phyloP scores from a whole-genome alignment of 805 yeast species.

The Pichia insulana region DNA sequence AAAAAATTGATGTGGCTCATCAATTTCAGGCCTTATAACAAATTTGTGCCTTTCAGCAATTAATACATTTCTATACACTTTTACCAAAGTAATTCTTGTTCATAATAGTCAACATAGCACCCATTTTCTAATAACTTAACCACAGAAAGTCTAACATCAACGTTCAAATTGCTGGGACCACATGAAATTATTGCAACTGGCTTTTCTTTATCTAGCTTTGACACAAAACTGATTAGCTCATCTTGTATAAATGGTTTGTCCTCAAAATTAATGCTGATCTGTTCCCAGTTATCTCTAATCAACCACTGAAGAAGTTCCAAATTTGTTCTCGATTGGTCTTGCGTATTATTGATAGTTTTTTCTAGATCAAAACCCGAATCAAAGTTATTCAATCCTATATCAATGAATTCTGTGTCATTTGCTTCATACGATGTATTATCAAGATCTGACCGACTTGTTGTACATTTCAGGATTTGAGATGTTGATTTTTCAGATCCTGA shows the following conservation, averaged over 20 bases:
- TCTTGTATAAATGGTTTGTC: constrained; percentile 20
- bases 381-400: too few relatives aligned
- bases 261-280: constrained; percentile 19
- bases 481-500: neutral
- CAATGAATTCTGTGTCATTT: too few relatives aligned
- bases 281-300: constrained; percentile 12
- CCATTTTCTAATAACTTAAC: constrained; percentile 22
- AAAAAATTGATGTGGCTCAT: neutral
- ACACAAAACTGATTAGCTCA: constrained; percentile 16
- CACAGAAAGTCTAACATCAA: constrained; percentile 27
- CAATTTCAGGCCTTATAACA: too few relatives aligned
- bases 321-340: too few relatives aligned
- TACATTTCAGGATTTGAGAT: too few relatives aligned
- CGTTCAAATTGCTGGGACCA: constrained; percentile 29
- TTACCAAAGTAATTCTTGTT: constrained; percentile 32
- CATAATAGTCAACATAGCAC: constrained; percentile 28
- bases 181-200: constrained; percentile 29
- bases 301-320: constrained; percentile 12
- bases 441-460: too few relatives aligned
- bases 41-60: too few relatives aligned
- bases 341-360: neutral
- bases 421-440: too few relatives aligned
- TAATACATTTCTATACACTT: neutral
- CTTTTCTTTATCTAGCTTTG: constrained; percentile 11
- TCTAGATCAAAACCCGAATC: neutral